Evolutionary conservation across 1,284 basidiomycete genomes (phyloP), one percentile per base, ranked within the genome.

Genomic region (Cryptococcus sp.): DNA sequence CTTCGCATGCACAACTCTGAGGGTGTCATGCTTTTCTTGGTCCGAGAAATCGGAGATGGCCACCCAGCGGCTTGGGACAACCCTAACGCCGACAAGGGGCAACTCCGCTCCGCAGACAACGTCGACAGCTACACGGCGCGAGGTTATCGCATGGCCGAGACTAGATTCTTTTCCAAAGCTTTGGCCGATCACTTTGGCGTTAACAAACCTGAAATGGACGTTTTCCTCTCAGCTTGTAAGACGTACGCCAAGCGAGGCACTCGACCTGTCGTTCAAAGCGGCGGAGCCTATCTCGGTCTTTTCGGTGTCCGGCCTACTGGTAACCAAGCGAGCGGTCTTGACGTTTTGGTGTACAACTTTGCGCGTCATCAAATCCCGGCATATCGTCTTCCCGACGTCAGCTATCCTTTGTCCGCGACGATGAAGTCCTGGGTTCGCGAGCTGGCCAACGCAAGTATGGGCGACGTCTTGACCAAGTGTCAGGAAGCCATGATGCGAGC

Each of bases 341-440:
- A 82, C 55, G 79, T 81, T 19, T 69, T 83, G 4, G 81, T 82
- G 15, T 83, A 82, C 76, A 79, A 80, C 68, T 82, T 82, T 71
- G 81, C 82, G 30, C 77, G 80, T 23, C 82, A 82, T 62, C 81
- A 82, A 68, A 81, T 83, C 60, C 82, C 82, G 3, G 81, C 81
- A 3, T 83, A 81, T 68, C 78, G 82, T 25, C 73, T 83, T 11
- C 81, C 82, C 0, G 81, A 82, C 56, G 80, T 83, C 22, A 60
- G 69, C 25, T 75, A 70, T 60, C 77, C 77, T 17, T 68, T 82
- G 19, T 75, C 77, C 2, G 64, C 74, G 2, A 68, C 75, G 46
- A 80, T 81, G 76, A 72, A 72, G 25, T 68, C 67, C 1, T 83
- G 79, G 70, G 67, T 83, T 8, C 70, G 75, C 35, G 69, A 73